Evolutionary conservation across 345 rosid genomes (phyloP), one percentile per base, ranked within the genome.

Genomic region (Eucalyptus sp.): DNA sequence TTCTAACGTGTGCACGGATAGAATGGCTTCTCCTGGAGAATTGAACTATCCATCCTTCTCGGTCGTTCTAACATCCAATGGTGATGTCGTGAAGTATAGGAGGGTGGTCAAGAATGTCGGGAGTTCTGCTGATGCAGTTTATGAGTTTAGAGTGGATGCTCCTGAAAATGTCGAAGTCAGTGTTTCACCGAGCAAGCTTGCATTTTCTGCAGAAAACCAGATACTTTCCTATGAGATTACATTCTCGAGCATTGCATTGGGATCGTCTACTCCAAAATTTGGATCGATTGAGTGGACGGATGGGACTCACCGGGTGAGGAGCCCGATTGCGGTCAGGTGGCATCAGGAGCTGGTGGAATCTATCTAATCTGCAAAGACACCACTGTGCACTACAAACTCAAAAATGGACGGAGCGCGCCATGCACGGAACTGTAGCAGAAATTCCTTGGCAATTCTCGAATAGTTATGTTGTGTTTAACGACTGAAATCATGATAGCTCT

Each of bases 211-310:
- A 27, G 95, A 91, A 89, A 93, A 92, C 50, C 88, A 66, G 49
- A 92, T 90, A 10, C 56, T 96, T 86, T 91, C 94, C 49, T 96
- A 94, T 51, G 98, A 94, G 93, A 90, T 96, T 27, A 92, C 94
- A 10, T 94, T 97, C 88, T 88, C 91, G 10, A 95, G 98, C 87
- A 87, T 91, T 80, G 90, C 71, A 13, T 91, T 89, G 76, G 93
- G 91, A 46, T 89, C 91, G 64, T 54, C 87, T 20, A 92, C 92
- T 3, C 93, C 92, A 20, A 92, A 88, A 25, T 96, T 91, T 60
- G 99, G 99, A 37, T 94, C 95, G 62, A 93, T 97, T 12, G 97
- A 93, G 90, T 98, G 99, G 99, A 93, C 93, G 3, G 96, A 96
- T 88, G 97, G 99, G 86, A 93, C 66, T 62, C 97, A 97, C 88